phyloP scores from a whole-genome alignment of 2,329 filamentous ascomycete genomes.

The Chalara sp. region DNA sequence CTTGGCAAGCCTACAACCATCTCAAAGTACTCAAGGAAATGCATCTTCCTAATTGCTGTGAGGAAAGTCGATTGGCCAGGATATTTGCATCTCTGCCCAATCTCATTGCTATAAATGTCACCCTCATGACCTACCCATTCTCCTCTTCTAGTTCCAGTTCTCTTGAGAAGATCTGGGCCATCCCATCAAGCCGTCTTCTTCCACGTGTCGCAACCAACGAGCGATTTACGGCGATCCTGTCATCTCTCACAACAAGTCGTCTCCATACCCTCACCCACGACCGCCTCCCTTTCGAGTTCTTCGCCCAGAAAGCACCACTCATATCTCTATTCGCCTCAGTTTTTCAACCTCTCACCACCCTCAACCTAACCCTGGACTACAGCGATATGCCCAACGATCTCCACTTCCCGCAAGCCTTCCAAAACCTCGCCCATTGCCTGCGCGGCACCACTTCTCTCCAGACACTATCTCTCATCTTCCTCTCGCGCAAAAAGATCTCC shows the following conservation, averaged over 20 bases:
- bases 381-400: slow-evolving; percentile 14
- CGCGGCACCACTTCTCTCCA: slow-evolving; percentile 10
- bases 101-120: slow-evolving; percentile 16
- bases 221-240: slow-evolving; percentile 16
- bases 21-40: slow-evolving; percentile 24
- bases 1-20: slow-evolving; percentile 24
- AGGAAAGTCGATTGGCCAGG: slow-evolving; percentile 8
- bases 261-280: slow-evolving; percentile 19
- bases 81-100: slow-evolving; percentile 15
- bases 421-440: slow-evolving; percentile 13
- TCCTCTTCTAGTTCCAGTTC: slow-evolving; percentile 7
- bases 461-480: slow-evolving; percentile 12
- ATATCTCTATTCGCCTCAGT: slow-evolving; percentile 10
- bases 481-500: slow-evolving; percentile 13
- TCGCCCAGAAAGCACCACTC: slow-evolving; percentile 12
- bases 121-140: slow-evolving; percentile 16
- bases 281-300: slow-evolving; percentile 24
- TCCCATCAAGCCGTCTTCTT: slow-evolving; percentile 18
- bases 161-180: slow-evolving; percentile 17
- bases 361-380: slow-evolving; percentile 17
- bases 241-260: not conserved
- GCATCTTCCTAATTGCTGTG: slow-evolving; percentile 16
- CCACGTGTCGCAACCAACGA: slow-evolving; percentile 15
- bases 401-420: slow-evolving; percentile 9
- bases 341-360: slow-evolving; percentile 11